Evolutionary conservation across 805 yeast genomes (phyloP).

Genomic region (Candida hungchunana): DNA sequence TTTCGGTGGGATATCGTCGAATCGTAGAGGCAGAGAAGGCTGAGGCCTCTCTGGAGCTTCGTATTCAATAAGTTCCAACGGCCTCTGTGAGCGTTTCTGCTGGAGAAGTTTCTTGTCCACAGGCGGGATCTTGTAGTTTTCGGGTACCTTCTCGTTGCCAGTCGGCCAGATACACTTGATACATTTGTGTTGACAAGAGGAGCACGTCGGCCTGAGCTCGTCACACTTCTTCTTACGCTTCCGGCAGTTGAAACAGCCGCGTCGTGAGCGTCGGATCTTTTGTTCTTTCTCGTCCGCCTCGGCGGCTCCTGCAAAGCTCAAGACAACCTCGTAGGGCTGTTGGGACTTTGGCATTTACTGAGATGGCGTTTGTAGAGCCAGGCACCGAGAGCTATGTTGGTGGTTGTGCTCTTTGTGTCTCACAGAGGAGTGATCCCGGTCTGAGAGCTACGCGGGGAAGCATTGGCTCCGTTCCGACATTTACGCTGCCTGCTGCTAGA

Average conservation of each 20-base stretch:
- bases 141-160: constrained; percentile 18
- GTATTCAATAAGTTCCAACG: neutral
- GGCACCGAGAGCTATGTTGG: too few species aligned
- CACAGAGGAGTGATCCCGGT: too few species aligned
- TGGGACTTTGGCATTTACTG: constrained; percentile 1
- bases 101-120: constrained; percentile 4
- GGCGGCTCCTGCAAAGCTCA: constrained; percentile 2
- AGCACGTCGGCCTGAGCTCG: constrained; percentile 40
- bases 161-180: constrained; percentile 26
- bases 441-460: too few species aligned
- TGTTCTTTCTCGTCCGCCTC: neutral
- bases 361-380: neutral
- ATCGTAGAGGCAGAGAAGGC: constrained; percentile 3
- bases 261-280: constrained; percentile 6
- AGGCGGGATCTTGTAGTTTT: constrained; percentile 16
- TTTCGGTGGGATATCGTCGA: neutral
- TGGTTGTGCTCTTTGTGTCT: too few species aligned
- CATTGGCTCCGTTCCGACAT: too few species aligned
- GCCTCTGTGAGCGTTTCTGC: constrained; percentile 1
- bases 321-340: constrained; percentile 13
- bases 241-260: constrained; percentile 33
- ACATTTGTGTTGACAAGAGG: constrained; percentile 37
- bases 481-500: too few species aligned
- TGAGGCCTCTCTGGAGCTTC: constrained; percentile 1
- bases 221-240: constrained; percentile 64